A percentile compares a stretch with the other conserved stretches of the same genome.
These are phyloP conservation scores for Fusarium phyllophilum DNA, from an alignment of 2,329 filamentous ascomycete species.

Conservation along the genomic window DNA sequence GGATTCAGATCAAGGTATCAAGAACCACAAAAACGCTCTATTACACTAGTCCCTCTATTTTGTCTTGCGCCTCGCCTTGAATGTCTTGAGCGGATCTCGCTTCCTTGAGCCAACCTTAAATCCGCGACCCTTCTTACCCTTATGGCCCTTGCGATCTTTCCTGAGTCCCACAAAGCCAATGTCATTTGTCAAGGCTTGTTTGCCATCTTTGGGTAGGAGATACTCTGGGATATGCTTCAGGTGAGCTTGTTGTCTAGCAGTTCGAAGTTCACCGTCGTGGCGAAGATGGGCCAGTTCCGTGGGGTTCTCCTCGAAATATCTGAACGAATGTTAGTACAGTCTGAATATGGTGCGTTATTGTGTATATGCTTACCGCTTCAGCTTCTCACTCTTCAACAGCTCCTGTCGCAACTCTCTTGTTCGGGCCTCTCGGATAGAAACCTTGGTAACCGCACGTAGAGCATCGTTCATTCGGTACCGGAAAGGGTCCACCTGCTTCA, in stretches of 20 bases:
- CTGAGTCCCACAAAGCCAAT: constrained; percentile 80
- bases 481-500: constrained; percentile 93
- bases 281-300: constrained; percentile 86
- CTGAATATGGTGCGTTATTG: not conserved
- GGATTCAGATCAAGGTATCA: constrained; percentile 35
- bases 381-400: constrained; percentile 90
- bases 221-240: constrained; percentile 96
- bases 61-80: constrained; percentile 72
- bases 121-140: constrained; percentile 56
- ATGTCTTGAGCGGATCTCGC: constrained; percentile 87
- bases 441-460: constrained; percentile 86
- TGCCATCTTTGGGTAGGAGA: constrained; percentile 81
- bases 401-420: constrained; percentile 89
- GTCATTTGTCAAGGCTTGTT: constrained; percentile 73
- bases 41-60: constrained; percentile 41
- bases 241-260: constrained; percentile 86
- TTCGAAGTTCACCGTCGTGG: constrained; percentile 88
- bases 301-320: constrained; percentile 96
- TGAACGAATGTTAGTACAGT: constrained; percentile 31
- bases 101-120: constrained; percentile 70
- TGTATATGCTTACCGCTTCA: constrained; percentile 69
- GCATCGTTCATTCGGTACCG: constrained; percentile 95
- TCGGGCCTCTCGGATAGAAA: constrained; percentile 89
- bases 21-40: constrained; percentile 22
- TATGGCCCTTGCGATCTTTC: constrained; percentile 63